Percentiles rank a stretch among this genome's conserved stretches.
phyloP scores from a whole-genome alignment of 306 rosid species.

The Carpinus viminea region DNA sequence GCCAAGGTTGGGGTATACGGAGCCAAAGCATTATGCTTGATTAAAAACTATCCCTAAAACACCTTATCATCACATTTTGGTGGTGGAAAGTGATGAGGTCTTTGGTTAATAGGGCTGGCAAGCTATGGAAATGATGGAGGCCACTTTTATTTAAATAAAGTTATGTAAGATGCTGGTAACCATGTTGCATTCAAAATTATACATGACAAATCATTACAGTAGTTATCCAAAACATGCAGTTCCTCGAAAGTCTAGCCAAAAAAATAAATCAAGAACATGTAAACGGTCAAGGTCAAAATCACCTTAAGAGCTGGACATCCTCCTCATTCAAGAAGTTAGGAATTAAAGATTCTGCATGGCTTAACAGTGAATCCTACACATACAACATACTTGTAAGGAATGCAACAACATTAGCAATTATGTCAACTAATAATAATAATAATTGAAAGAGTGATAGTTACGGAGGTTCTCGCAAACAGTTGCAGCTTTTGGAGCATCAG shows the following conservation, averaged over 20 bases:
- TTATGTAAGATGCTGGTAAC: background rate
- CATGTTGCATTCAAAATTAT: too few species aligned
- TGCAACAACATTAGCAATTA: constrained; percentile 20
- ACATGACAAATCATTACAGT: background rate
- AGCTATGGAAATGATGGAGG: background rate
- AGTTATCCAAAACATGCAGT: constrained; percentile 23
- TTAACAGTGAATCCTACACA: constrained; percentile 85
- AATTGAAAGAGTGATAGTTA: constrained; percentile 39
- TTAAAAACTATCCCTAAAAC: background rate
- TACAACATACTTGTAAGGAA: constrained; percentile 35
- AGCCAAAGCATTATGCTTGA: background rate
- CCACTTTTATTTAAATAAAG: background rate
- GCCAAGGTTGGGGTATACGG: background rate
- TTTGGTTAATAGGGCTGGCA: background rate
- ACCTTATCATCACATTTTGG: background rate
- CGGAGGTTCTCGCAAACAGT: constrained; percentile 76
- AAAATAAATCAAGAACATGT: constrained; percentile 18
- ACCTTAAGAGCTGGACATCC: constrained; percentile 93
- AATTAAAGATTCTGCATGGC: constrained; percentile 91
- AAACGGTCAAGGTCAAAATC: constrained; percentile 10
- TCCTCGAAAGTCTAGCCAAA: constrained; percentile 17
- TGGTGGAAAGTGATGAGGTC: background rate
- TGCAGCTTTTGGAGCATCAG: constrained; percentile 62
- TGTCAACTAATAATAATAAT: constrained; percentile 9
- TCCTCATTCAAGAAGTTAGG: constrained; percentile 77